phyloP scores from a whole-genome alignment of 2,329 filamentous ascomycete species.

The Botrytis sinoallii region DNA sequence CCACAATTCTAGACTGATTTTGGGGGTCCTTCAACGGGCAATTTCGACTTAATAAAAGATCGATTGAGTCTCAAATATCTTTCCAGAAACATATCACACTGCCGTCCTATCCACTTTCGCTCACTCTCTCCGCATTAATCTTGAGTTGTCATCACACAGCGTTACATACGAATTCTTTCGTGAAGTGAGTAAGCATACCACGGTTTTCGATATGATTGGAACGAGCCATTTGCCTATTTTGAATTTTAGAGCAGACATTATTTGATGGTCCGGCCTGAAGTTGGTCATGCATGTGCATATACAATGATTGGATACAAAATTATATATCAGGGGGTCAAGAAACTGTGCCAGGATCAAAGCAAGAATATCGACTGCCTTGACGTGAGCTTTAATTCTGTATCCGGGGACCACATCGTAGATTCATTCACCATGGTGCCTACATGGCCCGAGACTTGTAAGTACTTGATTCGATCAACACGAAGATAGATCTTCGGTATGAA shows the following conservation, averaged over 20 bases:
- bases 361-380: neutral
- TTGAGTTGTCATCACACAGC: neutral
- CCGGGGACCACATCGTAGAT: too few relatives aligned
- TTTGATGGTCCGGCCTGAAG: neutral
- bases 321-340: neutral
- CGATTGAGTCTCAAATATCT: neutral
- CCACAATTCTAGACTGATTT: neutral
- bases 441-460: neutral
- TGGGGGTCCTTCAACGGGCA: neutral
- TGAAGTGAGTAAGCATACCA: neutral
- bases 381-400: neutral
- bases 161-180: neutral
- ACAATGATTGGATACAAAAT: too few relatives aligned
- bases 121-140: too few relatives aligned
- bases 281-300: neutral
- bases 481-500: too few relatives aligned
- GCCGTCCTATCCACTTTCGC: too few relatives aligned
- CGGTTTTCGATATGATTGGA: neutral
- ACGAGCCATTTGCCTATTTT: neutral
- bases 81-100: neutral
- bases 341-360: neutral
- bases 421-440: neutral
- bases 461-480: too few relatives aligned
- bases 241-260: neutral
- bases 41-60: neutral